Evolutionary conservation across 192 early-diverging fungal genomes (phyloP), one percentile per base, ranked within the genome.

Genomic region (Coemansia sp.): DNA sequence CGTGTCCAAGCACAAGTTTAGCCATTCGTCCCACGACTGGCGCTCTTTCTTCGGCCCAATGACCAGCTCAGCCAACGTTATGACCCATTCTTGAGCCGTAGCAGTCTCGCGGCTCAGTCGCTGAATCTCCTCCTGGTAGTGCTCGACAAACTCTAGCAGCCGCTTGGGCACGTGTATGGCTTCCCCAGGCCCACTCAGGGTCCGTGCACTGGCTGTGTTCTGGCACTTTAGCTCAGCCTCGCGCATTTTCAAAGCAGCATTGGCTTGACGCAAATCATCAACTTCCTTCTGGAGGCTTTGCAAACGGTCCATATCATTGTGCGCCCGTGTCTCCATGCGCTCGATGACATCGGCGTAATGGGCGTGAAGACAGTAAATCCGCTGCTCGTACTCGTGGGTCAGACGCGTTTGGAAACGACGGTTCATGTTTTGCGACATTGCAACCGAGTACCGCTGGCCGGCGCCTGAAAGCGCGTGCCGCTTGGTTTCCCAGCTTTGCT

Each of bases 21-120:
- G 76, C 76, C 76, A 79, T 23, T 79, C 76, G 56, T 79, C 71
- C 76, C 76, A 79, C 15, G 62, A 60, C 67, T 79, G 76, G 49
- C 39, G 43, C 61, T 79, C 67, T n/a, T 55, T 55, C 61, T 79
- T 79, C 15, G 76, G 76, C 15, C 76, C 76, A 54, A 73, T 50
- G 6, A 67, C 65, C 21, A 79, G 58, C 55, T 79, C 76, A 2
- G 76, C 76, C 24, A 79, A 49, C 2, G 71, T 67, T n/a, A 79
- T 66, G 2, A 79, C 71, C 76, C 76, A 79, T 41, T 79, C 67
- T 29, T 79, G 76, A 4, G 76, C 76, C 4, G 67, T 70, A 23
- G 56, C 69, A 1, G 70, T 70, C 12, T 79, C 76, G 2, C 47
- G 71, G 5, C 66, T 67, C 52, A 73, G 61, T 7, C 71, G 67